These are phyloP conservation scores for Luvunga scandens DNA, from an alignment of 345 rosid genomes.

Conservation along the genomic window DNA sequence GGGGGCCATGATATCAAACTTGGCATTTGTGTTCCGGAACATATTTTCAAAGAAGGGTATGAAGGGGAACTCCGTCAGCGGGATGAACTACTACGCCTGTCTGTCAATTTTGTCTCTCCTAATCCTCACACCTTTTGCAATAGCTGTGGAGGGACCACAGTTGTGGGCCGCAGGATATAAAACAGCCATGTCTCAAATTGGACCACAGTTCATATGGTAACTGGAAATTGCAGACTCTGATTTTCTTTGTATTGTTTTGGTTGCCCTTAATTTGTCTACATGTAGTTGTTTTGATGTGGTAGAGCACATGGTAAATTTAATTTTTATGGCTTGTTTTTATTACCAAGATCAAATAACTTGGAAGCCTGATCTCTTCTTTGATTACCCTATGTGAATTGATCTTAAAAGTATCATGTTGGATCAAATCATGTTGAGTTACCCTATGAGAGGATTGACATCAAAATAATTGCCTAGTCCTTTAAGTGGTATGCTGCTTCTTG, in stretches of 20 bases:
- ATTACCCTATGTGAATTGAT: neutral
- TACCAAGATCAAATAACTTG: neutral
- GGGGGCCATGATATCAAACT: slow-evolving; percentile 99
- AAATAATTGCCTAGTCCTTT: neutral
- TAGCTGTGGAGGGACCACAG: slow-evolving; percentile 97
- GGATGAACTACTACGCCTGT: slow-evolving; percentile 99
- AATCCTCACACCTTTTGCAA: slow-evolving; percentile 91
- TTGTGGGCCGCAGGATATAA: slow-evolving; percentile 93
- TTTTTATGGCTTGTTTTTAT: neutral
- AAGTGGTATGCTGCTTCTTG: neutral
- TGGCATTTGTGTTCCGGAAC: slow-evolving; percentile 94
- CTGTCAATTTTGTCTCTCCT: slow-evolving; percentile 82
- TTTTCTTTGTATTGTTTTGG: neutral
- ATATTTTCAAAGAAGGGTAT: slow-evolving; percentile 95
- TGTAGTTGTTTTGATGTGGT: neutral
- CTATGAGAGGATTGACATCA: neutral
- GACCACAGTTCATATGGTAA: slow-evolving; percentile 89
- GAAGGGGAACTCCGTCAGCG: slow-evolving; percentile 98
- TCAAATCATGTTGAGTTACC: neutral
- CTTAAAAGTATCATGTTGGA: neutral
- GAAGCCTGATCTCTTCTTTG: neutral
- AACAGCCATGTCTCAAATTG: slow-evolving; percentile 66
- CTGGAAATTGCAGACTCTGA: neutral
- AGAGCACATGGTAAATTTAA: neutral
- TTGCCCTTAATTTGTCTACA: neutral